Conservation (phyloP, 2,329 filamentous ascomycete genomes). For the Lecanicillium sp. region DNA sequence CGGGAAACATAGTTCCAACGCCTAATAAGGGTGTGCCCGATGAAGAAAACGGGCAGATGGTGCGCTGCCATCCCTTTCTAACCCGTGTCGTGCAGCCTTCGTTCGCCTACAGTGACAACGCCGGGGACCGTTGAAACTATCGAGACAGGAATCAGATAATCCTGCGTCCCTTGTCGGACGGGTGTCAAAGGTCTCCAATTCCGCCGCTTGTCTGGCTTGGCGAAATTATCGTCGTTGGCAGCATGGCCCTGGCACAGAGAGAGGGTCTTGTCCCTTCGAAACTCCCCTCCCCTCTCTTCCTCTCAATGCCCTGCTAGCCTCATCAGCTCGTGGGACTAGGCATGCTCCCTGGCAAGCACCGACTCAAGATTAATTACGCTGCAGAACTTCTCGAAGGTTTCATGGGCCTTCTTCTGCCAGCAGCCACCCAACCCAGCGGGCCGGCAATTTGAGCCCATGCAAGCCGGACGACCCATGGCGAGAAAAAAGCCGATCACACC, state of each 20-base stretch:
- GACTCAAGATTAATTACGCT: conserved; percentile 10
- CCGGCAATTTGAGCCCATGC: conserved; percentile 13
- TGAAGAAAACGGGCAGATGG: too few species aligned
- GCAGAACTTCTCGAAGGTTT: conserved; percentile 19
- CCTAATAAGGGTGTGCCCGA: background rate
- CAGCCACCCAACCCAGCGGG: conserved; percentile 12
- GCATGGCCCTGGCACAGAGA: too few species aligned
- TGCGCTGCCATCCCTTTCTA: too few species aligned
- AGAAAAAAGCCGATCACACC: conserved; percentile 1
- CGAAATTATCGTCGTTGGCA: background rate
- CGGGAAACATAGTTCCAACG: background rate
- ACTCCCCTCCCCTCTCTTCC: too few species aligned
- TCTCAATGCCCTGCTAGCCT: background rate
- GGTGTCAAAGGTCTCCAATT: background rate
- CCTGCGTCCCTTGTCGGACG: background rate
- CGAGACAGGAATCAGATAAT: background rate
- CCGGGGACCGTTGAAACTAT: background rate
- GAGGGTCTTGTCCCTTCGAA: too few species aligned
- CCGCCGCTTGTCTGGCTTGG: background rate
- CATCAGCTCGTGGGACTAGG: conserved; percentile 5
- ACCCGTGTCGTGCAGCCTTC: too few species aligned
- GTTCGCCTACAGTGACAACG: too few species aligned
- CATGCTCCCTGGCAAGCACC: conserved; percentile 15
- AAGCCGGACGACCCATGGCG: background rate
- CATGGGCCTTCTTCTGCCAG: conserved; percentile 14